Evolutionary conservation across 1,139 yeast species (phyloP), one percentile per base, ranked within the genome.

Genomic region (Eremothecium cymbalariae): DNA sequence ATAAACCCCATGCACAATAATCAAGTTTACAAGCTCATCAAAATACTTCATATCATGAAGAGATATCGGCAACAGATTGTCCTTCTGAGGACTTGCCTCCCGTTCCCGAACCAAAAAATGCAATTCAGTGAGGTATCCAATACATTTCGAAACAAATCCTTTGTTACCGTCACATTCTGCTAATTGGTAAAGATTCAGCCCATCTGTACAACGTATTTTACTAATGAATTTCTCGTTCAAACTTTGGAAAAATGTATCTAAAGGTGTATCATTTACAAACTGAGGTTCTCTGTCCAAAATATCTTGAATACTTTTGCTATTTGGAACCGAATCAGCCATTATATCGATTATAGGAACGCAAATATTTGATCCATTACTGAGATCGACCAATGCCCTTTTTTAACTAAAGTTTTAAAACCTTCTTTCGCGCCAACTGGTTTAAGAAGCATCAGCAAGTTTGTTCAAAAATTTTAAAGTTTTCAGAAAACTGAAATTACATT

Each of bases 1-100:
- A 44, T 80, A 81, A 0, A 86, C 66, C 0, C 94, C 88, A 42
- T 75, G 79, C 1, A 80, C 59, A 0, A 86, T 72, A 2, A 88
- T 63, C 11, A 78, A 42, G 42, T 79, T 80, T 17, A 79, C 59
- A 31, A 88, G 52, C 18, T 68, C 71, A 32, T 83, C 78, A 40
- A 88, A 72, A 2, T 74, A 70, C 51, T 77, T 79, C 65, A 88
- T 75, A 53, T 88, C 97, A 50, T 84, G 88, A 8, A 88, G 63
- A 0, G 96, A 83, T 11, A 88, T 78, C 6, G 80, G 65, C 13
- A 88, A 70, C 34, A 82, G 54, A 31, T 70, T 25, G 54, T 32
- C 46, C 36, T 46, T 29, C 26, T 36, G 32, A 13, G 14, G 18
- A 4, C 8, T 28, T 7, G 18, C 22, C 25, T 30, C 45, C 30